Conservation (phyloP, 805 yeast genomes). For the Sugiyamaella marilandica region DNA sequence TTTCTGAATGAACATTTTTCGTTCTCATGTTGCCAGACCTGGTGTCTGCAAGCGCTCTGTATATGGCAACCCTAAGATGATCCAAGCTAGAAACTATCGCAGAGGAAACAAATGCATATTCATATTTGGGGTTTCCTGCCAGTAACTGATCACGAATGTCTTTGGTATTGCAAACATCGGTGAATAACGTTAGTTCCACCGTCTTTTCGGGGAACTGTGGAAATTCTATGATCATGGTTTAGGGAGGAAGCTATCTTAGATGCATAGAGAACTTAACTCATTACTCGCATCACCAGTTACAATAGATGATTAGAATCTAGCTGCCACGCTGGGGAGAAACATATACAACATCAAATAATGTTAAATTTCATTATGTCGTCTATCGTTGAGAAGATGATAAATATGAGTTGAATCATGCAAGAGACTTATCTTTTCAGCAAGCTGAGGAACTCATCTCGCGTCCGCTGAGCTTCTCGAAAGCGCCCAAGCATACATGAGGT, state of each 20-base stretch:
- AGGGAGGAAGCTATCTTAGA: too few relatives aligned
- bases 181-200: conserved; percentile 39
- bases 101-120: conserved; percentile 65
- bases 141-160: conserved; percentile 44
- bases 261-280: too few relatives aligned
- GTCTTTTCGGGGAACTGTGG: conserved; percentile 44
- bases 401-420: conserved; percentile 15
- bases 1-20: conserved; percentile 64
- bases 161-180: conserved; percentile 41
- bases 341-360: too few relatives aligned
- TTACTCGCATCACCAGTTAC: too few relatives aligned
- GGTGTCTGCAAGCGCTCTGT: conserved; percentile 54
- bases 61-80: conserved; percentile 56
- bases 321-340: too few relatives aligned
- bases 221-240: conserved; percentile 7
- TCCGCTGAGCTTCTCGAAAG: conserved; percentile 87
- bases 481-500: conserved; percentile 98
- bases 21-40: conserved; percentile 50
- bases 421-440: conserved; percentile 40
- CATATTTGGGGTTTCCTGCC: conserved; percentile 44
- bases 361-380: neutral
- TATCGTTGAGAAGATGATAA: conserved; percentile 4
- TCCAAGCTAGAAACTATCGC: conserved; percentile 52
- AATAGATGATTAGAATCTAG: too few relatives aligned
- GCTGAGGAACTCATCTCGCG: conserved; percentile 92